phyloP scores from a whole-genome alignment of 306 rosid genomes.

The Cucumis sativus region DNA sequence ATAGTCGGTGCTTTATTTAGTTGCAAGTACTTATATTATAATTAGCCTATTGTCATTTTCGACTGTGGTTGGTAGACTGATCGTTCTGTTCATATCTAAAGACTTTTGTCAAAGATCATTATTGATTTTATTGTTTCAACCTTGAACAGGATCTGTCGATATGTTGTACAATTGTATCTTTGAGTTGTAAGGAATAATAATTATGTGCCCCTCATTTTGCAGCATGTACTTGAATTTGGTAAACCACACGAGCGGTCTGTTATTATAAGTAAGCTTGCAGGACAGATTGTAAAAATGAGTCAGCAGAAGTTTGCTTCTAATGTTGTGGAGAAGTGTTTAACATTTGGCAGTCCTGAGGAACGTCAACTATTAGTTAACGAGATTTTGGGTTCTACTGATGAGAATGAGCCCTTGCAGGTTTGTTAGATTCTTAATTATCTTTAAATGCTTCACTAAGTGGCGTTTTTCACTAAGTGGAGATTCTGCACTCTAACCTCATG shows the following conservation, averaged over 20 bases:
- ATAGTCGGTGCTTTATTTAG: neutral
- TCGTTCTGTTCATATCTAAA: neutral
- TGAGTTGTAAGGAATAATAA: no score
- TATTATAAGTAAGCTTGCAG: conserved; percentile 80
- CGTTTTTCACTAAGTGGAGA: neutral
- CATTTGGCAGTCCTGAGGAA: conserved; percentile 71
- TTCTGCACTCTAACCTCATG: neutral
- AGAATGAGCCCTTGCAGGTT: conserved; percentile 96
- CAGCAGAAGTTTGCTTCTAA: conserved; percentile 98
- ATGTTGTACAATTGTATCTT: no score
- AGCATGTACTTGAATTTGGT: conserved; percentile 85
- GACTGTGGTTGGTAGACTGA: neutral
- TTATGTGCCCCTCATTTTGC: conserved; percentile 8
- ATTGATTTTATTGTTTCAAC: neutral
- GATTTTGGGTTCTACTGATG: conserved; percentile 90
- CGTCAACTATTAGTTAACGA: conserved; percentile 81
- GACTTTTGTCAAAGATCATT: neutral
- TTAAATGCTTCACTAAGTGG: neutral
- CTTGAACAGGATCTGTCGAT: neutral
- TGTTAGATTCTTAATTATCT: conserved; percentile 7
- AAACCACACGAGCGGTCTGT: conserved; percentile 62
- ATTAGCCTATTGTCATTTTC: neutral
- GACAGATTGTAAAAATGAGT: conserved; percentile 96
- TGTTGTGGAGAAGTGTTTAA: conserved; percentile 89
- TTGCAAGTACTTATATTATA: neutral